Evolutionary conservation across 2,329 filamentous ascomycete species (phyloP).

Genomic region (Fusarium graminum): DNA sequence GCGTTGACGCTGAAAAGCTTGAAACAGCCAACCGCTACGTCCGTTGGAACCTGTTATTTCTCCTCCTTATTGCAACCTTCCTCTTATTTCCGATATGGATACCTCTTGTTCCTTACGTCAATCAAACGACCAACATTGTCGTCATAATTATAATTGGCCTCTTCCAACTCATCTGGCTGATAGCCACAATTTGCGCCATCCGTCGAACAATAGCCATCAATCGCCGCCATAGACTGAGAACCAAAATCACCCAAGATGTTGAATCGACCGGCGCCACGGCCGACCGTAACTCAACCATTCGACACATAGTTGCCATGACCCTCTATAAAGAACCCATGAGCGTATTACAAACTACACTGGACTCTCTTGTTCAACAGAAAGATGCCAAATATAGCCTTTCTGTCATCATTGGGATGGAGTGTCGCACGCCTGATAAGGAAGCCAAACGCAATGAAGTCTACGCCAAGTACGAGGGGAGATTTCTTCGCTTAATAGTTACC

Average conservation of each 20-base stretch:
- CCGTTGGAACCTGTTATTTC: slow-evolving; percentile 34
- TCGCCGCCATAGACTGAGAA: slow-evolving; percentile 16
- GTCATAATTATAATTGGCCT: slow-evolving; percentile 25
- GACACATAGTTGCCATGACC: slow-evolving; percentile 38
- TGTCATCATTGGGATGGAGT: slow-evolving; percentile 34
- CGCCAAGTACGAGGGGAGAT: slow-evolving; percentile 25
- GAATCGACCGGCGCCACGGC: slow-evolving; percentile 6
- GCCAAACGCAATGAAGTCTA: slow-evolving; percentile 27
- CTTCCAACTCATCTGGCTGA: slow-evolving; percentile 34
- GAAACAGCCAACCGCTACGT: slow-evolving; percentile 36
- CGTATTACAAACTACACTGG: slow-evolving; percentile 29
- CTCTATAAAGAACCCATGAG: slow-evolving; percentile 36
- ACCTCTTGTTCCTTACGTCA: slow-evolving; percentile 27
- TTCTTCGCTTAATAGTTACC: slow-evolving; percentile 34
- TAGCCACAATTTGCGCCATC: slow-evolving; percentile 36
- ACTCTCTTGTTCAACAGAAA: slow-evolving; percentile 25
- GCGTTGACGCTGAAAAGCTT: slow-evolving; percentile 26
- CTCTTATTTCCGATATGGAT: slow-evolving; percentile 37
- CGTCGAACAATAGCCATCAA: slow-evolving; percentile 38
- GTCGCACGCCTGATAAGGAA: slow-evolving; percentile 31
- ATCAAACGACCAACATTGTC: slow-evolving; percentile 31
- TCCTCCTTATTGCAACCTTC: slow-evolving; percentile 25
- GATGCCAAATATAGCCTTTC: slow-evolving; percentile 24
- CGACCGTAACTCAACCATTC: slow-evolving; percentile 17
- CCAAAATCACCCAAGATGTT: slow-evolving; percentile 18